Conservation (phyloP, 2,329 filamentous ascomycete genomes). For the Verticillium klebahnii region DNA sequence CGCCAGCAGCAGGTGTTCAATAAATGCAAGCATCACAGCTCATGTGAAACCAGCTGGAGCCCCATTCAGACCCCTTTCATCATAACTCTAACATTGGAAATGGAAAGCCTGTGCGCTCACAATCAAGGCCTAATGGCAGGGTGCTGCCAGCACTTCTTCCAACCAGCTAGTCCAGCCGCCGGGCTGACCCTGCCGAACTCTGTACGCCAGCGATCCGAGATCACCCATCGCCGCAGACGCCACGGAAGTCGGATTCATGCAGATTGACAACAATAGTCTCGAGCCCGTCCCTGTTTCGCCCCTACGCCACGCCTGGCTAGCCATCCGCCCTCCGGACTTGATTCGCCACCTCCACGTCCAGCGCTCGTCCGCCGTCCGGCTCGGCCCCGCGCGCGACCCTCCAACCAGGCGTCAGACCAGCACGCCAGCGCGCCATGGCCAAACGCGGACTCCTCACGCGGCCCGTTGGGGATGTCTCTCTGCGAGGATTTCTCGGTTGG, state of each 20-base stretch:
- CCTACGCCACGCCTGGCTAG: background rate
- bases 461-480: background rate
- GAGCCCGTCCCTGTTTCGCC: background rate
- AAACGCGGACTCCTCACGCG: background rate
- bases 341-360: background rate
- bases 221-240: background rate
- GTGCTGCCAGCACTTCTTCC: background rate
- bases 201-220: background rate
- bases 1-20: background rate
- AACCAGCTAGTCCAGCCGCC: background rate
- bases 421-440: background rate
- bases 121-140: background rate
- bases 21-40: background rate
- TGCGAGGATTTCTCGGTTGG: background rate
- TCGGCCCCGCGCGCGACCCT: background rate
- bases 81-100: background rate
- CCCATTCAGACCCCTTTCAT: background rate
- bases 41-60: background rate
- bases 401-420: background rate
- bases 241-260: background rate
- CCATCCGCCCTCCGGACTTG: background rate
- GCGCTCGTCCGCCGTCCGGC: background rate
- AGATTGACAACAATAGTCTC: background rate
- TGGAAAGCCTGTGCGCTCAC: background rate
- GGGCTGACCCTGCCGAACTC: background rate